Conservation (phyloP, 352 stramenopile species). For the Globisporangium middletonii region DNA sequence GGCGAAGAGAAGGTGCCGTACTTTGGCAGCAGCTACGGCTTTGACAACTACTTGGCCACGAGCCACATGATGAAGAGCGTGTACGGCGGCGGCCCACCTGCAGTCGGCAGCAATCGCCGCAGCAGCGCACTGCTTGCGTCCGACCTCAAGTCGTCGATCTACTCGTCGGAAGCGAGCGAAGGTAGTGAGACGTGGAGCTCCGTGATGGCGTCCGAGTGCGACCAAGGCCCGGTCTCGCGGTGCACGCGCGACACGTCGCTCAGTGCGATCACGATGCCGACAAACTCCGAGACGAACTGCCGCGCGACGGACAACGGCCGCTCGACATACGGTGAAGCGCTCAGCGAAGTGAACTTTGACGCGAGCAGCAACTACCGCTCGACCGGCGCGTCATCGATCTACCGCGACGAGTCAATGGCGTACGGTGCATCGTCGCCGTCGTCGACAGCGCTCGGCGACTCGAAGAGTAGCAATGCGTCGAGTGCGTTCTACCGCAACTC, state of each 20-base stretch:
- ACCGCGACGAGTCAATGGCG: constrained; percentile 1
- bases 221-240: constrained; percentile 25
- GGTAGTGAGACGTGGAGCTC: constrained; percentile 71
- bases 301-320: not conserved
- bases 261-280: constrained; percentile 42
- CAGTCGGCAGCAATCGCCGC: not conserved
- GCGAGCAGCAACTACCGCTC: constrained; percentile 15
- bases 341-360: constrained; percentile 4
- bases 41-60: constrained; percentile 13
- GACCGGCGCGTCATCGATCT: constrained; percentile 6
- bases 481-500: constrained; percentile 10
- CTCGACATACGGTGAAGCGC: constrained; percentile 5
- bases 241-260: constrained; percentile 67
- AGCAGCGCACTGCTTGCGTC: constrained; percentile 10
- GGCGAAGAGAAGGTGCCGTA: constrained; percentile 13
- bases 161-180: constrained; percentile 44
- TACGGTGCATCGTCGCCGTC: not conserved
- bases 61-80: constrained; percentile 3
- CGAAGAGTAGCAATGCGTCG: not conserved
- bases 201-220: constrained; percentile 58
- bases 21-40: constrained; percentile 12
- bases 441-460: not conserved
- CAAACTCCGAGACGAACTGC: constrained; percentile 27
- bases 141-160: constrained; percentile 23
- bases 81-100: not conserved